Evolutionary conservation across 2,329 filamentous ascomycete genomes (phyloP), one percentile per base, ranked within the genome.

Genomic region (Epichloe festucae): DNA sequence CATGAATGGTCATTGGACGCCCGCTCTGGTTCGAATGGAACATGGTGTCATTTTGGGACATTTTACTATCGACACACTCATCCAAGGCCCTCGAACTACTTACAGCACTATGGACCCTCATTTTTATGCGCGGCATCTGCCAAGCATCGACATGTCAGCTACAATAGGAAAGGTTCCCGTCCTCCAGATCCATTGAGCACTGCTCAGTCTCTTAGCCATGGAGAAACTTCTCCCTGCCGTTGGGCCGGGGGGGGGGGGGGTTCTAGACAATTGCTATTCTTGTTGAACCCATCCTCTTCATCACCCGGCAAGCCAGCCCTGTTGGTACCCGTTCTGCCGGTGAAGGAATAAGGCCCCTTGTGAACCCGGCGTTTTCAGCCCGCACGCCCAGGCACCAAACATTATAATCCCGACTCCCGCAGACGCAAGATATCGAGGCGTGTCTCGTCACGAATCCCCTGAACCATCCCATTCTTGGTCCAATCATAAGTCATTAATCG

Each of bases 401-500:
- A 40, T 34, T n/a, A 31, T 53, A 59, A 55, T 56, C 54, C 55
- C 52, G 49, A 54, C 58, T 59, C 56, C 60, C 60, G 54, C 60
- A 60, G 55, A 57, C 53, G 51, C 55, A 52, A 57, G 55, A 61
- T 56, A 63, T 17, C 66, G 66, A 69, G 70, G 70, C 67, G 70
- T 75, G 70, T 68, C 34, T 49, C 34, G 21, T 42, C 23, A 19
- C 8, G 3, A 46, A 41, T 7, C 14, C 59, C 57, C 58, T 59
- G 65, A 61, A 62, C 60, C 56, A 62, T 62, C 56, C 53, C 51
- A 48, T 50, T 43, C 39, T 17, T 59, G 12, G 59, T 69, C 75
- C 76, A 79, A 78, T 79, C 75, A 78, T 73, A 69, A 70, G 59
- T 72, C 73, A 66, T 75, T 67, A 69, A 62, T 70, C 69, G 65